Evolutionary conservation across 2,329 filamentous ascomycete species (phyloP).

Genomic region (Onygenales sp.): DNA sequence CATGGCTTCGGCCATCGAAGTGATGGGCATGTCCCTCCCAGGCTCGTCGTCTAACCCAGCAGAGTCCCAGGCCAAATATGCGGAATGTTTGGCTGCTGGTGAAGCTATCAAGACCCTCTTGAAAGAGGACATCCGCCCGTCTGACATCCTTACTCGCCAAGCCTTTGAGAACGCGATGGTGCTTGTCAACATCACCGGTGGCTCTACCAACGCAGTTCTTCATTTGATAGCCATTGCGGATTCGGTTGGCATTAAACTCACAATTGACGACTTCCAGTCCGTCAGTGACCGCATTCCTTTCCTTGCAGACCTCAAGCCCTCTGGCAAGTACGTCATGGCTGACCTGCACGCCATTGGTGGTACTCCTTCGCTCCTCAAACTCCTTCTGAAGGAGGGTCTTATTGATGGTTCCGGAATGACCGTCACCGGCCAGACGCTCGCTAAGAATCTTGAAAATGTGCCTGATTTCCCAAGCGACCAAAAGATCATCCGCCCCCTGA

Average conservation of each 20-base stretch:
- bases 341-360: conserved; percentile 49
- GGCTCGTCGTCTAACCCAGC: conserved; percentile 73
- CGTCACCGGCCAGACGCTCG: conserved; percentile 50
- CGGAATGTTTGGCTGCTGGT: conserved; percentile 64
- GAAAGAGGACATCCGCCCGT: conserved; percentile 65
- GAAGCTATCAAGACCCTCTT: conserved; percentile 65
- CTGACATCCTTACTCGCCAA: conserved; percentile 68
- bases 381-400: conserved; percentile 48
- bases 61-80: conserved; percentile 59
- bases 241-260: conserved; percentile 69
- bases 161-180: conserved; percentile 83
- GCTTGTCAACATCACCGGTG: conserved; percentile 70
- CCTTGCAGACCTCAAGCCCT: conserved; percentile 74
- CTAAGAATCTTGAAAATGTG: conserved; percentile 49
- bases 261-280: conserved; percentile 76
- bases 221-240: conserved; percentile 79
- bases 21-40: conserved; percentile 68
- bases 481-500: conserved; percentile 58
- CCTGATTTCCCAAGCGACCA: conserved; percentile 59
- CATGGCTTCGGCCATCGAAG: conserved; percentile 65
- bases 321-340: conserved; percentile 54
- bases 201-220: conserved; percentile 77
- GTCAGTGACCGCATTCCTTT: conserved; percentile 72
- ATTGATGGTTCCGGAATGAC: conserved; percentile 53
- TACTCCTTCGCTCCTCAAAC: conserved; percentile 49